A percentile compares a stretch with the other conserved stretches of the same genome.
These are phyloP conservation scores for Hyaloscypha bicolor DNA, from an alignment of 495 filamentous ascomycete species.

Conservation along the genomic window DNA sequence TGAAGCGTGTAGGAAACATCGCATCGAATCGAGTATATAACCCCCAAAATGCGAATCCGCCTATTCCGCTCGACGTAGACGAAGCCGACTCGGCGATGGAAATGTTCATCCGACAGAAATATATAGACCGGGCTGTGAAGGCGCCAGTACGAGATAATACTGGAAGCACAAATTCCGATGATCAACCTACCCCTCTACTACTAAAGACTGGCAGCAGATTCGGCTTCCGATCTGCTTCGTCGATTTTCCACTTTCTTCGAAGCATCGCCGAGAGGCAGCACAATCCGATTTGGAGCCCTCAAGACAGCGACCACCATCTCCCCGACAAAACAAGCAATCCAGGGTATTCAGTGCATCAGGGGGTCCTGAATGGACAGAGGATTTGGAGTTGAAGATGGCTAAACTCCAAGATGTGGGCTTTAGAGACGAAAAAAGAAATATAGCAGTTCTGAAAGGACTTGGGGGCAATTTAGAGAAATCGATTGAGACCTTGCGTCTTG, in stretches of 20 bases:
- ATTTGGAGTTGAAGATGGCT: slow-evolving; percentile 69
- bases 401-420: slow-evolving; percentile 92
- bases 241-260: slow-evolving; percentile 59
- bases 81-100: slow-evolving; percentile 93
- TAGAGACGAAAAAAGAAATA: slow-evolving; percentile 76
- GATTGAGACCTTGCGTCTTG: slow-evolving; percentile 78
- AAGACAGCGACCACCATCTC: slow-evolving; percentile 34
- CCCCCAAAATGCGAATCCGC: slow-evolving; percentile 75
- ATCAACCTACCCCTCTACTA: slow-evolving; percentile 76
- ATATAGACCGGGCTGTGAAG: slow-evolving; percentile 48
- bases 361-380: slow-evolving; percentile 35
- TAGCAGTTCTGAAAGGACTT: slow-evolving; percentile 74
- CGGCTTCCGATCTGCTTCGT: slow-evolving; percentile 76
- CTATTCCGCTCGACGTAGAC: slow-evolving; percentile 85
- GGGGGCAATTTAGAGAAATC: slow-evolving; percentile 83
- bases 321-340: slow-evolving; percentile 37
- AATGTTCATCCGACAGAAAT: slow-evolving; percentile 91
- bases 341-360: slow-evolving; percentile 29
- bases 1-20: slow-evolving; percentile 87
- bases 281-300: slow-evolving; percentile 21
- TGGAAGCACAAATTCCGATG: slow-evolving; percentile 49
- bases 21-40: slow-evolving; percentile 88
- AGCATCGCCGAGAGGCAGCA: slow-evolving; percentile 44
- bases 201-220: slow-evolving; percentile 81
- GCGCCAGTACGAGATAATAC: slow-evolving; percentile 44